Evolutionary conservation across 768 basidiomycete species (phyloP), one percentile per base, ranked within the genome.

Genomic region (Lyophyllum atratum): DNA sequence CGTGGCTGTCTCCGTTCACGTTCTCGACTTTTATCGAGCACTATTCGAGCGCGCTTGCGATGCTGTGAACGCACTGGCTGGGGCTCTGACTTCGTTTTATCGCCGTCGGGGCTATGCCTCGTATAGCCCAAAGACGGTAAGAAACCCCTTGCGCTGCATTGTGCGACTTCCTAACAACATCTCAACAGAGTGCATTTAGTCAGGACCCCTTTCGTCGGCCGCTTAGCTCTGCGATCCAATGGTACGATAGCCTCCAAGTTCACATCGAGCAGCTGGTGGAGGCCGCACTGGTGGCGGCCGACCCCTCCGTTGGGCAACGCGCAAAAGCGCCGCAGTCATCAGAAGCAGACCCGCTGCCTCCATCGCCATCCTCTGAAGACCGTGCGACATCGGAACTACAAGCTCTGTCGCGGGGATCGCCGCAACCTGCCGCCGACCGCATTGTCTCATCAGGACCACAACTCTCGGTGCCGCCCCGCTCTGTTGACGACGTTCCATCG

Each of bases 21-120:
- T 76, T 0, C 54, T 76, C 0, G 58, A 70, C 1, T 74, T 76
- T 50, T 76, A 74, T 52, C 53, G 43, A 0, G 64, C 69, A 1
- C 55, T 76, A 1, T 78, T 77, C 40, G 69, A 76, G 52, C 58
- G 64, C 0, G 74, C 76, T 0, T 76, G 74, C 21, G 68, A 78
- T 52, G 74, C 74, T 3, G 61, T 76, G 34, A 65, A 68, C 40
- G 71, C 64, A 0, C 39, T 72, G 26, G 61, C 72, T 0, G 37
- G 45, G 14, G 68, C 71, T 0, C 59, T 76, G 2, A 68, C 66
- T 22, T 63, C 60, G 0, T 69, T 71, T 46, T 76, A 77, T 43
- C 53, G 28, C 10, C 48, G 61, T 14, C 62, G 69, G 1, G 72
- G 71, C 1, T 74, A 63, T 47, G 22, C 40, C 3, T 33, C 67